Base-by-base conservation (phyloP, 1,139 yeast genomes). In the Scheffersomyces lignicola region DNA sequence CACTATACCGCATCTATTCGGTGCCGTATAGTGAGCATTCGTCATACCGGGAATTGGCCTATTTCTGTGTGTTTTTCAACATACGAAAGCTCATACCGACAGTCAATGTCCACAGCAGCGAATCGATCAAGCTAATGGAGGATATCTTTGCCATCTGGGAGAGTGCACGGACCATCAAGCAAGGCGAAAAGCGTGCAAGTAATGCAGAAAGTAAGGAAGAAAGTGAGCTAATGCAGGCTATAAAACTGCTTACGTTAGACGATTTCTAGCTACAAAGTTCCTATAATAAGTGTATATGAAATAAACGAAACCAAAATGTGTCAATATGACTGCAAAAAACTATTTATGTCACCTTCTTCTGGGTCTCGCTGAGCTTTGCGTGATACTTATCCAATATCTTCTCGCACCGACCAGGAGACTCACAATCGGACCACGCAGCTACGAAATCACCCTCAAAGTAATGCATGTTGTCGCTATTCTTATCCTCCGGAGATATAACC, bases 21-120 rank as follows among this genome's bases (percentile, higher is more conserved):
- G 73, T 90, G 0, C 97, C 97, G 0, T 92, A 92, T 52, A 83
- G 95, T 49, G 98, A 92, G 54, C 98, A 92, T 60, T 88, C 96
- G 10, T 86, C 95, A 34, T 90, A 80, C 51, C 65, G 85, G 31
- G 97, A 92, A 51, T 66, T 92, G 33, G 69, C 81, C 7, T 71
- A 73, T 42, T 86, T 90, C 51, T 76, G 81, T 23, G 62, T 73
- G 2, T 62, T 70, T 24, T 52, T 86, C 34, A 59, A 70, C 7
- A 70, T 78, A 42, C 61, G 62, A 1, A 51, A 69, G 31, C 74
- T 88, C 10, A 78, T 88, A 7, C 95, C 97, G 0, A 92, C 97
- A 0, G 98, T 92, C 1, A 82, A 81, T 49, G 65, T 72, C 17
- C 65, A 69, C 16, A 63, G 64, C 40, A 59, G 55, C 16, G 58